Evolutionary conservation across 306 rosid genomes (phyloP), one percentile per base, ranked within the genome.

Genomic region (Dicorynia guianensis): DNA sequence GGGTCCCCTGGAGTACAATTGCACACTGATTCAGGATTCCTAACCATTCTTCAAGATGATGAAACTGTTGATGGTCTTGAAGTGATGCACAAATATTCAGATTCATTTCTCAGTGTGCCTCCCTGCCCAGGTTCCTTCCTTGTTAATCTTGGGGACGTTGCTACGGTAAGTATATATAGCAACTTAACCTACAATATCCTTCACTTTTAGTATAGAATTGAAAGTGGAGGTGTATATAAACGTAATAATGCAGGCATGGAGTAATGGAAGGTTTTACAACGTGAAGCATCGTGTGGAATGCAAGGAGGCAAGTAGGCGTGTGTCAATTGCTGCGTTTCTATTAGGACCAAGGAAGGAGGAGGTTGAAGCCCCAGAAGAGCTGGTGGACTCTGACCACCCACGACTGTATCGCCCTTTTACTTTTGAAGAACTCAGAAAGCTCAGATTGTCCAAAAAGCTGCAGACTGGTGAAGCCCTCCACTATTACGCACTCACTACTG

Each of bases 41-140:
- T 88, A 4, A 85, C 93, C 34, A 34, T 83, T 56, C 85, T 88
- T 66, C 93, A 83, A 71, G 93, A 86, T 1, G 88, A 88, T 71
- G 87, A 88, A 55, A 50, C 38, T 9, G 88, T 88, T 33, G 77
- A 81, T 38, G 90, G 88, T 4, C 88, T 81, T 12, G 83, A 84
- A 79, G 63, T 73, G 39, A 76, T 81, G 85, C 63, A 81, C 71
- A 59, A 47, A 25, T 25, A 25, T 36, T 72, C 66, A 25, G 83
- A 81, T 14, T 66, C 62, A 5, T 79, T 76, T 46, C 66, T 74
- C 18, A 18, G 69, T 0, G 76, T 83, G 4, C 72, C 76, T 58
- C 78, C 90, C 34, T 61, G 55, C 39, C 13, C 76, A 7, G 88
- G 86, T 11, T 54, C 86, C 18, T 67, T 88, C 46, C 63, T 83